Conservation (phyloP, 345 rosid genomes). For the Physaria fendleri region DNA sequence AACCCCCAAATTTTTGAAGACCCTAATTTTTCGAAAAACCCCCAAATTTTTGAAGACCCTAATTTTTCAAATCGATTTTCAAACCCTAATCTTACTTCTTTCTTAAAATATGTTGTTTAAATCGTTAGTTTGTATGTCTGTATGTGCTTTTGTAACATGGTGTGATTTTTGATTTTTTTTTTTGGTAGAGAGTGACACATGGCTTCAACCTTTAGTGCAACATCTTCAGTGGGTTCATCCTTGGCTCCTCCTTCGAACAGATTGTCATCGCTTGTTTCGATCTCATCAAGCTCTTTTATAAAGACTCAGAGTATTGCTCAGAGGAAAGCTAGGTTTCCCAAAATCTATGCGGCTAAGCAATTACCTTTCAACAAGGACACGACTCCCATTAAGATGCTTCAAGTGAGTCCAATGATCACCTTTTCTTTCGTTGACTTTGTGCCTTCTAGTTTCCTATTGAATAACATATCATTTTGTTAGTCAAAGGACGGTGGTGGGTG, state of each 20-base stretch:
- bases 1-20: no score
- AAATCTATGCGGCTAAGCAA: slow-evolving; percentile 77
- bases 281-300: slow-evolving; percentile 47
- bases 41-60: no score
- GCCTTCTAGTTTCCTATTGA: background rate
- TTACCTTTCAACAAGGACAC: slow-evolving; percentile 92
- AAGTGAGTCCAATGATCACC: slow-evolving; percentile 40
- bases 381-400: slow-evolving; percentile 68
- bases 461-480: background rate
- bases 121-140: no score
- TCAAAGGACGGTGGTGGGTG: no score
- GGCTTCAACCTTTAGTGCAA: slow-evolving; percentile 67
- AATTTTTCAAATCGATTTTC: no score
- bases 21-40: no score
- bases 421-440: background rate
- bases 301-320: slow-evolving; percentile 40
- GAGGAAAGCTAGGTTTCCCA: slow-evolving; percentile 44
- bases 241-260: slow-evolving; percentile 56
- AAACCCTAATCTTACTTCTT: no score
- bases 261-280: slow-evolving; percentile 62
- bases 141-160: no score
- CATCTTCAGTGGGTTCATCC: slow-evolving; percentile 49
- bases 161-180: background rate
- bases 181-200: slow-evolving; percentile 28
- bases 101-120: no score